Base-by-base conservation (phyloP, 257 asterid genomes). In the Capsicum baccatum region DNA sequence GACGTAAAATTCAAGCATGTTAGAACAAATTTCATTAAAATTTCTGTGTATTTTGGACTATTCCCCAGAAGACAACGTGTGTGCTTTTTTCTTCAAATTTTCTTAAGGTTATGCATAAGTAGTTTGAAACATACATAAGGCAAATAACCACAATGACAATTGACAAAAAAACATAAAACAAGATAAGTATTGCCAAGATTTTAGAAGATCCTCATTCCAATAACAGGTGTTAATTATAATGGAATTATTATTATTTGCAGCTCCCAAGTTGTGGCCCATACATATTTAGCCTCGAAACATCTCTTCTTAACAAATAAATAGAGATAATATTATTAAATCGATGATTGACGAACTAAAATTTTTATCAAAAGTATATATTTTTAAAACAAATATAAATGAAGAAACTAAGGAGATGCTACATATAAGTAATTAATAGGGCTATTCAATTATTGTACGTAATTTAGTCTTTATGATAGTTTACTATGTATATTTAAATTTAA, bases 171-270 rank as follows among this genome's bases (percentile, higher is more conserved):
- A 47, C 17, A n/a, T 13, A 71, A 11, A 47, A 19, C n/a, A 73
- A 48, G 19, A 47, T 67, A 48, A 48, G 10, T 48, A 44, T 73
- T 48, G 19, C 7, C 80, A 73, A 48, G 44, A 71, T 47, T 47
- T 42, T 71, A 71, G 39, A 71, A 73, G 58, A 73, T 74, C 50
- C 4, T 15, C 79, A 47, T 74, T 74, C 80, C 60, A 74, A 74
- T 17, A 71, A 71, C 58, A 47, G 9, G 39, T 47, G 37, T 47
- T 71, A 70, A 47, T 47, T 17, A 71, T 71, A 67, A 67, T 47
- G 17, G 79, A 9, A 69, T 33, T 39, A 71, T 17, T 5, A 64
- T 26, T 64, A 64, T 26, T 37, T 64, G n/a, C 58, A 71, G 35
- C 58, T 71, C 47, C 58, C 1, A 73, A 2, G 42, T 11, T 13